Conservation (phyloP, 2,329 filamentous ascomycete genomes). For the Epichloe coenophiala region DNA sequence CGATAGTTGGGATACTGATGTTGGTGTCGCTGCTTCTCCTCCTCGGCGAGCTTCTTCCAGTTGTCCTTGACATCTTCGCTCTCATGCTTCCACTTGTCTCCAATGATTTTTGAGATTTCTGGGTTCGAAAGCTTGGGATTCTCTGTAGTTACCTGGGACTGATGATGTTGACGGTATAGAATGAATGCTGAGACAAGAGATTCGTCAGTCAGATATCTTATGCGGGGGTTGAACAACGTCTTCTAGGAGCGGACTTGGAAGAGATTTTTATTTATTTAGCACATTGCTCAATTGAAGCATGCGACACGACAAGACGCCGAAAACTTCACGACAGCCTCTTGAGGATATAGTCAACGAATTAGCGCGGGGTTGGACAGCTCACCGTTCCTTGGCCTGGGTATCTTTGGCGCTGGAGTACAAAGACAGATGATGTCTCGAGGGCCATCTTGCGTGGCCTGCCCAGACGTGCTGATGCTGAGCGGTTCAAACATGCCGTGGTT, state of each 20-base stretch:
- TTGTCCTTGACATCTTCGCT: conserved; percentile 59
- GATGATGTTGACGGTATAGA: conserved; percentile 86
- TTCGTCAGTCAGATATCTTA: conserved; percentile 12
- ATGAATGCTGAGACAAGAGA: conserved; percentile 64
- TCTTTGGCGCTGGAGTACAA: conserved; percentile 42
- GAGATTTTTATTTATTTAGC: too few relatives aligned
- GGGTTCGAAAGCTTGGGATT: conserved; percentile 89
- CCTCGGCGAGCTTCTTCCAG: conserved; percentile 84
- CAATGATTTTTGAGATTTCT: conserved; percentile 94
- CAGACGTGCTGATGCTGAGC: conserved; percentile 16
- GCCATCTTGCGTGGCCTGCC: conserved; percentile 16
- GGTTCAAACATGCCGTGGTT: conserved; percentile 21
- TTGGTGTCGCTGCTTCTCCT: conserved; percentile 83
- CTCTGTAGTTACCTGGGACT: conserved; percentile 64
- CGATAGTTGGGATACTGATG: conserved; percentile 87
- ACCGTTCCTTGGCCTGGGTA: conserved; percentile 47
- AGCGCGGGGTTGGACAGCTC: conserved; percentile 16
- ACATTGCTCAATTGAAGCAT: background rate
- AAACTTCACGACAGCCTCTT: background rate
- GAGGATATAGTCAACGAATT: background rate
- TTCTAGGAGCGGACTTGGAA: background rate
- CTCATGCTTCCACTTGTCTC: conserved; percentile 77
- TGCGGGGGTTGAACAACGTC: background rate
- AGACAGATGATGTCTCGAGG: conserved; percentile 37
- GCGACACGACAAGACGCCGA: background rate